phyloP scores from a whole-genome alignment of 2,329 filamentous ascomycete species.

The Paracoccidioides lutzii region DNA sequence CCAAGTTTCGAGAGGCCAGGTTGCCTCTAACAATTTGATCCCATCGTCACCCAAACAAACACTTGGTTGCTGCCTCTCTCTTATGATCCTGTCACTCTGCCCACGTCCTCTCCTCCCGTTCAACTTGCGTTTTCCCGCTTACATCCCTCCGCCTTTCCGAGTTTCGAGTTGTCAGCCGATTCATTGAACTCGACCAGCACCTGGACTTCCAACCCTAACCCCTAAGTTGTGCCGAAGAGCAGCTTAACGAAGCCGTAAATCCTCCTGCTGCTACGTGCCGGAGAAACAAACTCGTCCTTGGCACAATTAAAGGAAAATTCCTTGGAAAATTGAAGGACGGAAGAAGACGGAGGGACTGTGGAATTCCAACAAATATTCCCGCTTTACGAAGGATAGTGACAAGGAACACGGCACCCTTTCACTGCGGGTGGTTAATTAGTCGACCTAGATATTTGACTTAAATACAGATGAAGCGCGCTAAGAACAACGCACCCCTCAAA shows the following conservation, averaged over 20 bases:
- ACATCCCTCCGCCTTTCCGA: neutral
- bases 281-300: neutral
- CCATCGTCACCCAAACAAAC: neutral
- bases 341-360: neutral
- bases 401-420: neutral
- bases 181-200: neutral
- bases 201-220: neutral
- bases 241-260: neutral
- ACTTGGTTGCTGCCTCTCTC: neutral
- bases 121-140: too few species aligned
- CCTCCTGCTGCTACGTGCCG: neutral
- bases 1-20: neutral
- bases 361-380: neutral
- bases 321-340: neutral
- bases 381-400: neutral
- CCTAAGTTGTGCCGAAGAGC: neutral
- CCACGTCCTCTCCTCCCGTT: neutral
- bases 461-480: constrained; percentile 27
- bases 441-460: neutral
- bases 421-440: neutral
- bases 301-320: neutral
- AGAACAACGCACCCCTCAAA: constrained; percentile 16
- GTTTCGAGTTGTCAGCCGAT: neutral
- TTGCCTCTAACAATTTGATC: neutral
- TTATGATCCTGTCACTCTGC: neutral